Conservation (phyloP, 805 yeast species). For the Saturnispora serradocipensis region DNA sequence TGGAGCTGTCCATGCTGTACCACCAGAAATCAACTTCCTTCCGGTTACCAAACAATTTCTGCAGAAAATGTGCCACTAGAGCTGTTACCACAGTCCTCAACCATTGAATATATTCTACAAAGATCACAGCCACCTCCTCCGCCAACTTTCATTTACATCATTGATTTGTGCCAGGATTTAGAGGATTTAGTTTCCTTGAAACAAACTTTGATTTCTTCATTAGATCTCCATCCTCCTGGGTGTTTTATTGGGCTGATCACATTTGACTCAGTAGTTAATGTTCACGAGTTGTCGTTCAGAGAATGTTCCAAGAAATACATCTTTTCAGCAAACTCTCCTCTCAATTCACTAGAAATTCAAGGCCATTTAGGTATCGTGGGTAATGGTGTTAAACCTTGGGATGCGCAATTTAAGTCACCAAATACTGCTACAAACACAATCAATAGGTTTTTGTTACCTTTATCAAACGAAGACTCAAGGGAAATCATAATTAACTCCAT, state of each 20-base stretch:
- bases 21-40: slow-evolving; percentile 70
- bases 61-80: slow-evolving; percentile 77
- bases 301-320: slow-evolving; percentile 67
- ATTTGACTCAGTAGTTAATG: slow-evolving; percentile 82
- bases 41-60: slow-evolving; percentile 68
- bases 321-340: slow-evolving; percentile 85
- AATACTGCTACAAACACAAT: slow-evolving; percentile 24
- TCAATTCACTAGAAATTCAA: slow-evolving; percentile 33
- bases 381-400: slow-evolving; percentile 30
- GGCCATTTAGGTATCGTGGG: slow-evolving; percentile 29
- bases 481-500: slow-evolving; percentile 71
- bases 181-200: slow-evolving; percentile 80
- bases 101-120: slow-evolving; percentile 77
- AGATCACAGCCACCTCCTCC: slow-evolving; percentile 58
- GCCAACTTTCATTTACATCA: slow-evolving; percentile 77
- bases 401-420: slow-evolving; percentile 31
- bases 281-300: slow-evolving; percentile 65
- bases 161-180: slow-evolving; percentile 83
- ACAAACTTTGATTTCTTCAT: slow-evolving; percentile 66
- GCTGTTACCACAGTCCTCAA: slow-evolving; percentile 54
- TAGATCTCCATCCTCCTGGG: slow-evolving; percentile 79
- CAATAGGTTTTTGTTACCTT: slow-evolving; percentile 29
- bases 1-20: slow-evolving; percentile 87
- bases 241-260: slow-evolving; percentile 83
- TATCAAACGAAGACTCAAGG: slow-evolving; percentile 46